Evolutionary conservation across 2,329 filamentous ascomycete genomes (phyloP).

Genomic region (Colletotrichum caudatum): DNA sequence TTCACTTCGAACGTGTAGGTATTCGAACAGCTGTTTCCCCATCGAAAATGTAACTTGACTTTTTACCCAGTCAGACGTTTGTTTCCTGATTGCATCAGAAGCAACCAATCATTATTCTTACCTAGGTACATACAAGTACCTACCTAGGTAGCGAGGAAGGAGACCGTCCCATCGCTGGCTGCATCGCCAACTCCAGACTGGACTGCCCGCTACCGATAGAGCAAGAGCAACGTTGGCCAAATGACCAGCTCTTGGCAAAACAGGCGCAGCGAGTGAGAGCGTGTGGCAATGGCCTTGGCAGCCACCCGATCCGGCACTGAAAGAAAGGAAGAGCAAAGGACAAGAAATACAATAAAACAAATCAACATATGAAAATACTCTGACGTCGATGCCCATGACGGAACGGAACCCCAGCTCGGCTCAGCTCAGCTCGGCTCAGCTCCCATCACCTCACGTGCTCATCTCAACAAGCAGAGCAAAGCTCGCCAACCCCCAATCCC

Average conservation of each 20-base stretch:
- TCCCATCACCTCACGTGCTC: not conserved
- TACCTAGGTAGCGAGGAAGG: too few species aligned
- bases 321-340: not conserved
- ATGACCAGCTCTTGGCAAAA: conserved; percentile 27
- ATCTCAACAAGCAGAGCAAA: not conserved
- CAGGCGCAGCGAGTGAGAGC: conserved; percentile 24
- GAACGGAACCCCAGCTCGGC: not conserved
- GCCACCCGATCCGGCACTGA: not conserved
- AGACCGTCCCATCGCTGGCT: not conserved
- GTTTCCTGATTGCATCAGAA: not conserved
- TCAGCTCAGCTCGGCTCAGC: too few species aligned
- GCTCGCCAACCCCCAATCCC: not conserved
- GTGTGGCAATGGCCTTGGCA: conserved; percentile 24
- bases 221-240: not conserved
- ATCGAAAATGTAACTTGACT: not conserved
- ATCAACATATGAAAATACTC: not conserved
- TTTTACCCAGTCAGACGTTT: not conserved
- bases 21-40: not conserved
- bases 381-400: conserved; percentile 26
- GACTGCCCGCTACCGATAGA: not conserved
- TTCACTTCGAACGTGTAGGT: not conserved
- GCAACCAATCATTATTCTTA: not conserved
- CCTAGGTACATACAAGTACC: too few species aligned
- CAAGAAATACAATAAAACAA: too few species aligned
- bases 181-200: not conserved